These are phyloP conservation scores for Candida takata DNA, from an alignment of 805 yeast species.

Conservation along the genomic window DNA sequence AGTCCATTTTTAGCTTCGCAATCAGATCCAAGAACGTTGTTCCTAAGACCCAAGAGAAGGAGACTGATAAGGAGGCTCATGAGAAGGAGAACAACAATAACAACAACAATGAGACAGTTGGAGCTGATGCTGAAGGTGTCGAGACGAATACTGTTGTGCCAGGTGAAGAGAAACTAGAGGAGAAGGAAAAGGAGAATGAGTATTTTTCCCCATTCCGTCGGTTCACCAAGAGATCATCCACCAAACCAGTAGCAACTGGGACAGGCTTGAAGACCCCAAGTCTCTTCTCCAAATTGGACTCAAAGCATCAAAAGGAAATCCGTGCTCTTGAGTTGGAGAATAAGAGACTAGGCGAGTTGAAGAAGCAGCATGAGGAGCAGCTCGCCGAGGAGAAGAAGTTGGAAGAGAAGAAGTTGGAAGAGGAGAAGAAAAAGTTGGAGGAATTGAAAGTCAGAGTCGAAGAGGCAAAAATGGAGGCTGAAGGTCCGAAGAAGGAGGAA, in stretches of 20 bases:
- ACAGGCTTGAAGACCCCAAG: conserved; percentile 7
- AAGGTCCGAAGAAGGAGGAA: conserved; percentile 8
- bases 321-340: conserved; percentile 13
- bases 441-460: conserved; percentile 10
- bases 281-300: conserved; percentile 12
- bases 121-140: conserved; percentile 1
- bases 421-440: conserved; percentile 8
- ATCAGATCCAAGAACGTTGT: conserved; percentile 9
- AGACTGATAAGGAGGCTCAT: background rate
- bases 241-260: conserved; percentile 1
- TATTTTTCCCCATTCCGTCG: conserved; percentile 16
- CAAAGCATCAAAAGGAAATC: conserved; percentile 13
- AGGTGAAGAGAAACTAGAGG: too few species aligned
- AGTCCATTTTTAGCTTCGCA: conserved; percentile 15
- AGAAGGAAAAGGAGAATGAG: conserved; percentile 2
- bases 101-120: background rate
- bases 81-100: background rate
- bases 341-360: conserved; percentile 7
- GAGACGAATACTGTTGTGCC: too few species aligned
- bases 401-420: conserved; percentile 5
- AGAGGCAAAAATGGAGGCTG: conserved; percentile 12
- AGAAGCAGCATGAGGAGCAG: conserved; percentile 11
- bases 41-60: conserved; percentile 1
- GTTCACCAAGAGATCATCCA: conserved; percentile 3
- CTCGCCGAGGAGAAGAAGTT: conserved; percentile 5